phyloP scores from a whole-genome alignment of 371 early-diverging fungal genomes.

The Mortierella polycephala region DNA sequence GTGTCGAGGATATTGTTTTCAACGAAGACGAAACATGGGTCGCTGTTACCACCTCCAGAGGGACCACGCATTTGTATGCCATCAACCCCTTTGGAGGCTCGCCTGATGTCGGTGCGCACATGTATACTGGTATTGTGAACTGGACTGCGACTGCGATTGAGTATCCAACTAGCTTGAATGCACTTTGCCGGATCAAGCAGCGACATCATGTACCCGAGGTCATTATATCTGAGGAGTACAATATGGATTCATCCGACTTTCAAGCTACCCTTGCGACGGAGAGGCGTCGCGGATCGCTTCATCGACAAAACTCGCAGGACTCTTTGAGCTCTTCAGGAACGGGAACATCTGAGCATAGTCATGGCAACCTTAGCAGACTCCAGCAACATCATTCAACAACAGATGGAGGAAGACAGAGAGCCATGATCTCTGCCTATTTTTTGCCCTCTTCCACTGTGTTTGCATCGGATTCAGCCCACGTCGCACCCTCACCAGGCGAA shows the following conservation, averaged over 20 bases:
- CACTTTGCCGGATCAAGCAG: conserved; percentile 68
- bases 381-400: conserved; percentile 9
- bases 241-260: conserved; percentile 7
- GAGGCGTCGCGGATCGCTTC: conserved; percentile 26
- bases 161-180: conserved; percentile 48
- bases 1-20: conserved; percentile 77
- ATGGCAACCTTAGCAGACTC: conserved; percentile 21
- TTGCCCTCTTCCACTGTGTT: conserved; percentile 49
- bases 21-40: conserved; percentile 84
- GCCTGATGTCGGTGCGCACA: conserved; percentile 72
- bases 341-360: conserved; percentile 34
- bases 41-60: conserved; percentile 79
- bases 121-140: conserved; percentile 53
- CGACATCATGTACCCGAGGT: conserved; percentile 50
- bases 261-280: conserved; percentile 5
- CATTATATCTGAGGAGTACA: conserved; percentile 23
- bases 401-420: conserved; percentile 27
- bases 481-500: conserved; percentile 30
- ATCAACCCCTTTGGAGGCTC: conserved; percentile 79
- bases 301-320: conserved; percentile 38
- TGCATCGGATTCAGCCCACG: conserved; percentile 38
- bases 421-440: conserved; percentile 44
- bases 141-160: conserved; percentile 54
- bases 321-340: conserved; percentile 37
- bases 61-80: conserved; percentile 82